These are phyloP conservation scores for Funneliformis geosporum DNA, from an alignment of 192 early-diverging fungal species.

Conservation along the genomic window DNA sequence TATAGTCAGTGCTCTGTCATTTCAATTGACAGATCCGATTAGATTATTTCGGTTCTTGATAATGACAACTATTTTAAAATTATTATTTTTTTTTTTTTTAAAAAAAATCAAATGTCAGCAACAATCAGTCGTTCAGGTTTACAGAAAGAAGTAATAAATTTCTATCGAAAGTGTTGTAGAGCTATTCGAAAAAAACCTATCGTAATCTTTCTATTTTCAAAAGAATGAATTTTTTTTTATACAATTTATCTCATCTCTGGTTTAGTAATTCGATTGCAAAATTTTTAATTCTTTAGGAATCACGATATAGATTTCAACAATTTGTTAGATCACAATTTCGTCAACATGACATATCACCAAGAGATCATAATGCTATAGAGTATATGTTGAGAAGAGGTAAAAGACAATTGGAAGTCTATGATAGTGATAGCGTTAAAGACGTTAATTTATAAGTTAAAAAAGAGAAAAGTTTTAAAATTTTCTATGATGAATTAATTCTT, in stretches of 20 bases:
- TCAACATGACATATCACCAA: constrained; percentile 8
- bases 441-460: not conserved
- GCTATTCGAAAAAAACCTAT: constrained; percentile 57
- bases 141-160: constrained; percentile 59
- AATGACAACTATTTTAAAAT: no score
- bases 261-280: not conserved
- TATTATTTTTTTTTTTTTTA: not conserved
- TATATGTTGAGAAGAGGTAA: constrained; percentile 30
- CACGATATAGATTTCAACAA: constrained; percentile 11
- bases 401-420: constrained; percentile 30
- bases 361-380: constrained; percentile 30
- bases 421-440: constrained; percentile 22
- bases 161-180: constrained; percentile 66
- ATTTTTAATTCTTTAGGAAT: constrained; percentile 15
- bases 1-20: no score
- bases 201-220: constrained; percentile 37
- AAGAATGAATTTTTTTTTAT: not conserved
- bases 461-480: no score
- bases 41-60: no score
- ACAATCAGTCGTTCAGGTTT: constrained; percentile 51
- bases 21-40: no score
- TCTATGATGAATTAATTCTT: no score
- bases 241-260: not conserved
- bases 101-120: not conserved
- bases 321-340: constrained; percentile 27